Evolutionary conservation across 2,329 filamentous ascomycete species (phyloP), one percentile per base, ranked within the genome.

Genomic region (Lachnellula arida): DNA sequence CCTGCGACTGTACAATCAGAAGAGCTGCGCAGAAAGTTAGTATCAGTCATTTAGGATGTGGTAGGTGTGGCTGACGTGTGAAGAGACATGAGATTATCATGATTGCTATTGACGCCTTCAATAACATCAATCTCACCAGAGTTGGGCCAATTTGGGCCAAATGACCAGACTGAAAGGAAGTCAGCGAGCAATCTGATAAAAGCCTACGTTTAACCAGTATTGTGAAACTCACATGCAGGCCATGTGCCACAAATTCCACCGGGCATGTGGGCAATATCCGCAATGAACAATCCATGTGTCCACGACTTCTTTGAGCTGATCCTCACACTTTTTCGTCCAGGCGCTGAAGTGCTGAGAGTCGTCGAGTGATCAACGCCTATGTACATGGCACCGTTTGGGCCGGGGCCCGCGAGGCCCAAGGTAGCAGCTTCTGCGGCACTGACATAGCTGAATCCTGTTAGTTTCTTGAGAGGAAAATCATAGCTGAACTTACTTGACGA

Each of bases 231-330:
- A 63, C 81, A 89, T 72, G 87, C 84, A 55, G 87, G 87, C 87
- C 88, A 91, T 22, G 81, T 78, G n/a, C 88, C 88, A 63, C 88
- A 91, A 51, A 81, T 75, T 1, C 84, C 83, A 77, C 78, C 60
- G 1, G 88, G 88, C 85, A 91, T 90, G 64, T 91, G 87, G 14
- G 75, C 75, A 48, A 91, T 78, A 68, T 91, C 87, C 19, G 86
- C 75, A 49, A 91, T 83, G 62, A 91, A 82, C 9, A 91, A 77
- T 0, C 85, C 87, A 63, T 84, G 77, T 28, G 78, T 81, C 70
- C 84, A 91, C 4, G 75, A 70, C 50, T 81, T 76, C 54, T 81
- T 85, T 69, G 84, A 87, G 49, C 82, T 81, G n/a, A 91, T 71
- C 19, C 87, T 80, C 42, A 91, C 80, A 62, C 85, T 88, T 6